Base-by-base conservation (phyloP, 345 rosid species). In the Syzygium aqueum region DNA sequence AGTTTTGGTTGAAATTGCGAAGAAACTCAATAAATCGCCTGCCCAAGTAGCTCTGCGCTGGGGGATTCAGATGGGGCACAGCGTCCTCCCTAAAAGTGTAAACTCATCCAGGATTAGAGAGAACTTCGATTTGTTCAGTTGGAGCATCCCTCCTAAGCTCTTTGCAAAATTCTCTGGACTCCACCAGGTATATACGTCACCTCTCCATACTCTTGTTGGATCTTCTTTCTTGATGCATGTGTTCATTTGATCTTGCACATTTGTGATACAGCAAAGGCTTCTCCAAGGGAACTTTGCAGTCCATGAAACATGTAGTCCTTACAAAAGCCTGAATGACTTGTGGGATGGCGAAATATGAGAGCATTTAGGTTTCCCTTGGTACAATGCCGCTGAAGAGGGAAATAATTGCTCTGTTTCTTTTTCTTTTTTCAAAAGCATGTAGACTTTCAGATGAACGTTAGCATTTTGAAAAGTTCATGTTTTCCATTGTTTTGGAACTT, bases 271-370 rank as follows among this genome's bases (percentile, higher is more conserved):
- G 95, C 93, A 88, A 91, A 89, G 96, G 91, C 94, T 93, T 49
- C 94, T 93, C 22, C 91, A 89, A 51, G 96, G 95, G 53, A 93
- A 89, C 86, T 92, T 90, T 23, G 94, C 94, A 15, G 28, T 93
- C 28, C 95, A 92, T 54, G 90, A 88, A 85, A 91, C 89, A 82
- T 49, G n/a, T 37, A 93, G 94, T 84, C 96, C 95, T 53, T 93
- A 91, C 83, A 91, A 90, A 89, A 93, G 89, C 89, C 92, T 92
- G 7, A 88, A 91, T 86, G 92, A 92, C 86, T 61, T 93, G 51
- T 93, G 95, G 95, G 95, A 93, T 87, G 94, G 93, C 28, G 93
- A 94, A 87, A 91, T 92, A 88, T 94, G 92, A 92, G 85, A 85
- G 82, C 80, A 82, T 78, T 5, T 8, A 40, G 61, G 33, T 53